Evolutionary conservation across 768 basidiomycete species (phyloP).

Genomic region (Termitomyces sp.): DNA sequence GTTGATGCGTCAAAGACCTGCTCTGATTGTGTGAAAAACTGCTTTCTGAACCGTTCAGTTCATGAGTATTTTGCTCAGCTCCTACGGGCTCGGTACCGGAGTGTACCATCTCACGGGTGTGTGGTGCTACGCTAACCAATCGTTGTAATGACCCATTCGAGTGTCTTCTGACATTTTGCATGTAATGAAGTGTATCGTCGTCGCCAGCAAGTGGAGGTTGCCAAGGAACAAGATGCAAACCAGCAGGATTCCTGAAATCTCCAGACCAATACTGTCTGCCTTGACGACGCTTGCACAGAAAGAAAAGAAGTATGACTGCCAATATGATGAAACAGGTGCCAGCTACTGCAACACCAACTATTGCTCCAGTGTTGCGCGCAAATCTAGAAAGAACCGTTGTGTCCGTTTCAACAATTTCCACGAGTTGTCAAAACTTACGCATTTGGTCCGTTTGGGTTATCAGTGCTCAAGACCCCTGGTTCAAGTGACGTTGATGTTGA

Average conservation of each 20-base stretch:
- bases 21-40: constrained; percentile 5
- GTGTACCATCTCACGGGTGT: constrained; percentile 12
- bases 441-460: constrained; percentile 15
- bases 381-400: constrained; percentile 20
- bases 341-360: constrained; percentile 30
- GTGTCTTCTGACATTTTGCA: constrained; percentile 1
- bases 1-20: constrained; percentile 17
- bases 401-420: not conserved
- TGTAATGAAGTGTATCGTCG: constrained; percentile 17
- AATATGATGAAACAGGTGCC: constrained; percentile 21
- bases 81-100: not conserved
- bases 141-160: constrained; percentile 9
- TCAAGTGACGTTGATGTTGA: constrained; percentile 16
- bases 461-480: constrained; percentile 27
- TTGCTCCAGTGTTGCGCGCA: constrained; percentile 29
- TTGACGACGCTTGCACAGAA: constrained; percentile 23
- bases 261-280: constrained; percentile 3
- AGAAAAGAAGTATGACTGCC: constrained; percentile 24
- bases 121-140: constrained; percentile 8
- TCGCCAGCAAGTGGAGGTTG: constrained; percentile 27
- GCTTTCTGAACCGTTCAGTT: constrained; percentile 19
- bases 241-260: constrained; percentile 8
- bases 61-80: constrained; percentile 6
- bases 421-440: constrained; percentile 12
- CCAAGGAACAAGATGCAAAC: constrained; percentile 17